Percentiles rank a stretch among this genome's conserved stretches.
These are phyloP conservation scores for Cyphellophora europaea DNA, from an alignment of 2,329 filamentous ascomycete species.

Conservation along the genomic window DNA sequence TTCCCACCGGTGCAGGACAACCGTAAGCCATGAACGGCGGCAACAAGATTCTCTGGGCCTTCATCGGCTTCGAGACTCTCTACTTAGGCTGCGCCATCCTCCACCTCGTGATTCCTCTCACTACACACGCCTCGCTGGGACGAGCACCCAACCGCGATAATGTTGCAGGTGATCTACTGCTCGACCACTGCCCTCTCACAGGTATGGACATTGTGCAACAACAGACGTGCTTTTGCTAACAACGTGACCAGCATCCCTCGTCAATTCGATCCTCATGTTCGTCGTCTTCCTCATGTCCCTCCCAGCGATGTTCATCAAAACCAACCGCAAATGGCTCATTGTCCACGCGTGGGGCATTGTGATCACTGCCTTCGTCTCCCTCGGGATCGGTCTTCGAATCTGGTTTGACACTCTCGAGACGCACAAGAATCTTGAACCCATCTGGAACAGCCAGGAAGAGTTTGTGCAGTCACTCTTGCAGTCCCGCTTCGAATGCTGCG, in stretches of 20 bases:
- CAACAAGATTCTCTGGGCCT: slow-evolving; percentile 45
- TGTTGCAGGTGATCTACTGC: slow-evolving; percentile 42
- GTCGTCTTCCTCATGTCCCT: slow-evolving; percentile 60
- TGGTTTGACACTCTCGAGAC: slow-evolving; percentile 67
- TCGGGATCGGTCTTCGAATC: slow-evolving; percentile 56
- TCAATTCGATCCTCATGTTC: slow-evolving; percentile 64
- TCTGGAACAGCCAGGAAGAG: slow-evolving; percentile 52
- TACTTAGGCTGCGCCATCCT: slow-evolving; percentile 44
- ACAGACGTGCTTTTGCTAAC: not conserved
- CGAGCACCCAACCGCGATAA: slow-evolving; percentile 35
- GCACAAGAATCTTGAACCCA: slow-evolving; percentile 49
- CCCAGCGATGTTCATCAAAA: slow-evolving; percentile 60
- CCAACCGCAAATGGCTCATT: slow-evolving; percentile 60
- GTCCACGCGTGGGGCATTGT: slow-evolving; percentile 56
- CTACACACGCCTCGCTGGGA: slow-evolving; percentile 34
- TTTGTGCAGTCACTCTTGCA: slow-evolving; percentile 61
- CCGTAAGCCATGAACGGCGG: slow-evolving; percentile 28
- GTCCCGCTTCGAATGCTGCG: slow-evolving; percentile 69
- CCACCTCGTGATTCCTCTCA: slow-evolving; percentile 44
- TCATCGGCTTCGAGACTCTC: slow-evolving; percentile 40
- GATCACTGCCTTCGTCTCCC: slow-evolving; percentile 53
- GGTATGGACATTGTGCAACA: slow-evolving; percentile 27
- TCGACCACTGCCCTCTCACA: slow-evolving; percentile 43
- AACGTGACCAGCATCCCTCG: slow-evolving; percentile 50
- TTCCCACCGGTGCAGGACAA: too few species aligned